phyloP scores from a whole-genome alignment of 2,329 filamentous ascomycete genomes.

The Trichoderma afroharzianum region DNA sequence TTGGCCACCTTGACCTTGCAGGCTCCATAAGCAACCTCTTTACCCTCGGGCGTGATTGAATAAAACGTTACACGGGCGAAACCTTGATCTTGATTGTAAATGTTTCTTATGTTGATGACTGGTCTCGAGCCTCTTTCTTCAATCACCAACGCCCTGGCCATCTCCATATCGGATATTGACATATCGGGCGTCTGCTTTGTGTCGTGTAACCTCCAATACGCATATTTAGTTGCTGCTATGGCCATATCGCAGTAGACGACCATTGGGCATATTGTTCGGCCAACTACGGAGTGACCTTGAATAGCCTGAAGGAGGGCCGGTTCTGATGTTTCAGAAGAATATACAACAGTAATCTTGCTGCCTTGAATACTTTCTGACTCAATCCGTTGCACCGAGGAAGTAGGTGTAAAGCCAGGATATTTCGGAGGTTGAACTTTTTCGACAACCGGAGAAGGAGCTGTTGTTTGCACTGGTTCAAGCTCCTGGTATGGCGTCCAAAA shows the following conservation, averaged over 20 bases:
- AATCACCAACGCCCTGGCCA: not conserved
- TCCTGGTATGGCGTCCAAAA: conserved; percentile 2
- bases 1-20: not conserved
- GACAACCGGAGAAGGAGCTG: not conserved
- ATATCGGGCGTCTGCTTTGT: not conserved
- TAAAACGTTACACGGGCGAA: not conserved
- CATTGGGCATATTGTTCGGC: not conserved
- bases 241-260: not conserved
- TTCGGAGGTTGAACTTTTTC: not conserved
- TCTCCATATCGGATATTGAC: not conserved
- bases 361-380: not conserved
- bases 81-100: not conserved
- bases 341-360: not conserved
- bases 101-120: not conserved
- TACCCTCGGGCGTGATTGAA: not conserved
- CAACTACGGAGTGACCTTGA: not conserved
- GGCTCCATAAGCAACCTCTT: not conserved
- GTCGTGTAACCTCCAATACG: not conserved
- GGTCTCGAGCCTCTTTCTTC: not conserved
- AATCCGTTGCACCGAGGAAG: not conserved
- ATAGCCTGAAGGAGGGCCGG: not conserved
- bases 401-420: not conserved
- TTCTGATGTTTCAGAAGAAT: not conserved
- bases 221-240: not conserved
- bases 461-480: not conserved